Conservation (phyloP, 805 yeast species). For the Wickerhamomyces chaumierensis region DNA sequence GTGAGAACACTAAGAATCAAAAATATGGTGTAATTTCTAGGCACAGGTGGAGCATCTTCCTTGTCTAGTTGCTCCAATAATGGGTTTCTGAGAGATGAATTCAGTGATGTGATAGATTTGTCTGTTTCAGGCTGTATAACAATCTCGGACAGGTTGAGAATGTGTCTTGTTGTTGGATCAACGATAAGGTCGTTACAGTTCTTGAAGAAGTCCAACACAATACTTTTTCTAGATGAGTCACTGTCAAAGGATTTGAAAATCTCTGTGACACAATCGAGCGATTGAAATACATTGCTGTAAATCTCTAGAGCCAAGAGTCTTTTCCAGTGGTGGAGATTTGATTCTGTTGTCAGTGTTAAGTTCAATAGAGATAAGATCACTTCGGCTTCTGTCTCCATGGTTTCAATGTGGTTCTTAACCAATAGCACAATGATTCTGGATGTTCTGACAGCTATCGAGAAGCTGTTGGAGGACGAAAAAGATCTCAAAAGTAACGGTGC, state of each 20-base stretch:
- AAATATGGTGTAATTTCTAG: conserved; percentile 49
- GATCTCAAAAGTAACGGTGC: conserved; percentile 69
- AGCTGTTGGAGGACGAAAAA: conserved; percentile 46
- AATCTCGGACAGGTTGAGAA: conserved; percentile 23
- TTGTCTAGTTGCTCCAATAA: conserved; percentile 76
- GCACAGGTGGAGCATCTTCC: conserved; percentile 58
- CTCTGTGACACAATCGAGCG: conserved; percentile 36
- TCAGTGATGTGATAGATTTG: conserved; percentile 28
- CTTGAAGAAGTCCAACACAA: conserved; percentile 42
- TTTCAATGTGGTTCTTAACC: conserved; percentile 40
- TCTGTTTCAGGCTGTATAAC: conserved; percentile 16
- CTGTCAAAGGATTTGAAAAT: conserved; percentile 58
- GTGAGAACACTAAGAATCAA: conserved; percentile 44
- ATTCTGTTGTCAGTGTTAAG: conserved; percentile 52
- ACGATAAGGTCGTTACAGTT: conserved; percentile 27
- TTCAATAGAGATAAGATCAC: conserved; percentile 67
- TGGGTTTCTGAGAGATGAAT: conserved; percentile 38
- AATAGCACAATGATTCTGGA: conserved; percentile 59
- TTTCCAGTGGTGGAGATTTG: conserved; percentile 58
- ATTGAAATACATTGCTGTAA: conserved; percentile 46
- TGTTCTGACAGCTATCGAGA: conserved; percentile 64
- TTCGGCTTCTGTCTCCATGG: conserved; percentile 68
- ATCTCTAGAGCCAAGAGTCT: conserved; percentile 65
- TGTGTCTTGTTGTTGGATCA: conserved; percentile 17
- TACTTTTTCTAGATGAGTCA: conserved; percentile 42